Percentiles rank a stretch among this genome's conserved stretches.
Conservation (phyloP, 2,329 filamentous ascomycete species). For the Chalara sp. region DNA sequence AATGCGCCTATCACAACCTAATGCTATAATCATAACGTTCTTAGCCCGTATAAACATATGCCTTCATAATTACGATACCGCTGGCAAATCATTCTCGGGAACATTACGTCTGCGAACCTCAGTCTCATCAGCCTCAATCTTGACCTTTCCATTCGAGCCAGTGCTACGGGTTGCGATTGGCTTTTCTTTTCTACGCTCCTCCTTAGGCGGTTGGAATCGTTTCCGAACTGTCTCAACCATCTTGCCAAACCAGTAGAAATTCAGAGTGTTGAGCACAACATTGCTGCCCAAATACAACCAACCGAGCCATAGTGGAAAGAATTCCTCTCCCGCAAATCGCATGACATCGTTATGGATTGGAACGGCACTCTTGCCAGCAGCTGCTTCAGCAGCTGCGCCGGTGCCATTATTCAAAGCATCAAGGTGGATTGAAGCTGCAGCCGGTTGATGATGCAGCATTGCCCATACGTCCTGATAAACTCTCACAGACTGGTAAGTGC, state of each 20-base stretch:
- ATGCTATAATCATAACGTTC: too few relatives aligned
- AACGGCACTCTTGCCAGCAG: constrained; percentile 19
- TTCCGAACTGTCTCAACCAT: constrained; percentile 77
- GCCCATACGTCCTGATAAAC: constrained; percentile 66
- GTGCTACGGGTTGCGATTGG: constrained; percentile 20
- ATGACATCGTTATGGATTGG: constrained; percentile 33
- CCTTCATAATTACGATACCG: neutral
- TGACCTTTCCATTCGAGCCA: constrained; percentile 21
- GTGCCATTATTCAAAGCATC: constrained; percentile 25
- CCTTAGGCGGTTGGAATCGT: constrained; percentile 54
- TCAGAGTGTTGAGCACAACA: constrained; percentile 65
- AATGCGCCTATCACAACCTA: too few relatives aligned
- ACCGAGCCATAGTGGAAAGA: constrained; percentile 65
- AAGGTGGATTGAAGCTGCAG: constrained; percentile 26
- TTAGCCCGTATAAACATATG: too few relatives aligned
- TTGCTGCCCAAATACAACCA: constrained; percentile 64
- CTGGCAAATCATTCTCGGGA: constrained; percentile 10
- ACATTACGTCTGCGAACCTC: constrained; percentile 25
- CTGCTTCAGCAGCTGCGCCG: constrained; percentile 30
- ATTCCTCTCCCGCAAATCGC: constrained; percentile 42
- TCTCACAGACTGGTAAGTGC: constrained; percentile 62
- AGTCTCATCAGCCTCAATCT: constrained; percentile 22
- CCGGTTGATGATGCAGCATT: constrained; percentile 41
- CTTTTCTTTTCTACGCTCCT: constrained; percentile 29
- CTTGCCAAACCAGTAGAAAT: constrained; percentile 81